Evolutionary conservation across 2,329 filamentous ascomycete genomes (phyloP), one percentile per base, ranked within the genome.

Genomic region (Parascedosporium putredinis): DNA sequence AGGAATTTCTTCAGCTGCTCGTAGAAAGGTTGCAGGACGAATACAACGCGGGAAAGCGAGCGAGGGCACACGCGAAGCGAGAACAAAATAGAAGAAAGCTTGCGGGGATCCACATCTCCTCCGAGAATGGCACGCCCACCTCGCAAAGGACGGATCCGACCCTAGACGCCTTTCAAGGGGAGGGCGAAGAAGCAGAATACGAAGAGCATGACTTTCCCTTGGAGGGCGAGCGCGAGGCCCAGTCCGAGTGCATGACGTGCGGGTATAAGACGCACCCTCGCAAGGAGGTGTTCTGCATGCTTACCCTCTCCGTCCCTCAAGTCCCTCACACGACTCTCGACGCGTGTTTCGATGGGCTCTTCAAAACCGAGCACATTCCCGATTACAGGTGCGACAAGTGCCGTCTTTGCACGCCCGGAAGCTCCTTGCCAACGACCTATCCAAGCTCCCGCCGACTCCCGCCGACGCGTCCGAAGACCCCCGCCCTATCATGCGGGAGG

Each of bases 381-480:
- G 93, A 95, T 63, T 98, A 94, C 72, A 90, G 87, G 57, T 98
- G 93, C 68, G 93, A 96, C 59, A 86, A 83, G 67, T 98, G 93
- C 62, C 81, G 89, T 20, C 73, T 98, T 67, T 87, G 40, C 86
- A 95, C 63, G 89, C 89, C 3, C 69, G 87, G 49, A 72, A 81
- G 25, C 66, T 75, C 47, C 78, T 88, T 55, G 70, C 79, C 54
- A 68, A 72, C 5, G 81, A 88, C 54, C 62, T 84, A 29, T 65
- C 70, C 29, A 76, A 69, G 50, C 38, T 42, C 7, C 38, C 38
- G 6, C 38, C 38, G 5, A 9, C 38, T 5, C 8, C n/a, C 2
- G 10, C 38, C 3, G 18, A 10, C 5, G 8, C 18, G 16, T 72
- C 77, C 3, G 72, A 76, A 4, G 63, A 63, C 18, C 78, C 76